Percentiles rank a stretch among this genome's conserved stretches.
Evolutionary conservation across 2,329 filamentous ascomycete genomes (phyloP).

Genomic region (Penicillium sp.): DNA sequence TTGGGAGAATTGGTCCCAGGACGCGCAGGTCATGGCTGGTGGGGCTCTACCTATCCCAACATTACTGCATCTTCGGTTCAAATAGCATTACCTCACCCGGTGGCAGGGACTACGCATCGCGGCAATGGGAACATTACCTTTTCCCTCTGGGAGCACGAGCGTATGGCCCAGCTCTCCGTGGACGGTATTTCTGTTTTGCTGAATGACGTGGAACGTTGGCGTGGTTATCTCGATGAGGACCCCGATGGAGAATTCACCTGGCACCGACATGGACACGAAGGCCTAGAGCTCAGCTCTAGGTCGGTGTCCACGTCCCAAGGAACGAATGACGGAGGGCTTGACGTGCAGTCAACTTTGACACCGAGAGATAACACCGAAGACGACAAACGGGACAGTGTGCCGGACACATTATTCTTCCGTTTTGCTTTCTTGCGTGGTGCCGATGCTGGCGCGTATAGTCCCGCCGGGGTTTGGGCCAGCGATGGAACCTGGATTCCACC

Average conservation of each 20-base stretch:
- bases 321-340: slow-evolving; percentile 10
- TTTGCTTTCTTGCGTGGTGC: slow-evolving; percentile 43
- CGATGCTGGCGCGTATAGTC: slow-evolving; percentile 35
- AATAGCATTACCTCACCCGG: slow-evolving; percentile 40
- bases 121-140: slow-evolving; percentile 45
- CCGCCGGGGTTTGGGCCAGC: slow-evolving; percentile 35
- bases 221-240: slow-evolving; percentile 50
- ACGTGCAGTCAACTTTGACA: slow-evolving; percentile 8
- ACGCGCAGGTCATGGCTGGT: slow-evolving; percentile 39
- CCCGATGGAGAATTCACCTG: slow-evolving; percentile 46
- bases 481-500: slow-evolving; percentile 34
- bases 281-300: slow-evolving; percentile 30
- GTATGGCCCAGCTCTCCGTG: slow-evolving; percentile 36
- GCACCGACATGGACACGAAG: slow-evolving; percentile 39
- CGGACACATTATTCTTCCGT: slow-evolving; percentile 42
- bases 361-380: slow-evolving; percentile 19
- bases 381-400: slow-evolving; percentile 10
- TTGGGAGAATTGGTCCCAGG: slow-evolving; percentile 51
- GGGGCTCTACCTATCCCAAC: slow-evolving; percentile 45
- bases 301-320: slow-evolving; percentile 20
- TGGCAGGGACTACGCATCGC: slow-evolving; percentile 23
- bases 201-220: slow-evolving; percentile 59
- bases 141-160: slow-evolving; percentile 36
- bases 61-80: slow-evolving; percentile 45
- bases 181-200: slow-evolving; percentile 57